A percentile compares a stretch with the other conserved stretches of the same genome.
Evolutionary conservation across 768 basidiomycete species (phyloP).

Genomic region (Fistulinella prunicolor): DNA sequence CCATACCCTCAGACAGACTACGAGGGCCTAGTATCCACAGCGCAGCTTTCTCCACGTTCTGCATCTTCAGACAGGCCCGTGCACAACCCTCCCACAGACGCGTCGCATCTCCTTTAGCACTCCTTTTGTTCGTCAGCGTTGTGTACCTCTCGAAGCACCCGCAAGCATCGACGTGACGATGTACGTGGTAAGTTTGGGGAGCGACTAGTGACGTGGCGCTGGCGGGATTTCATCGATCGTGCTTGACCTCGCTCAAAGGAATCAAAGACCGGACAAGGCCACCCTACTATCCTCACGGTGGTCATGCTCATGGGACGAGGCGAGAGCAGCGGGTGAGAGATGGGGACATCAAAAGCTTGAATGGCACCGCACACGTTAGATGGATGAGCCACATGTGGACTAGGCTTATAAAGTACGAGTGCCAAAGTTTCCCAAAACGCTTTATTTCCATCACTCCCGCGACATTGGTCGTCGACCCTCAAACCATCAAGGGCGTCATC

Average conservation of each 20-base stretch:
- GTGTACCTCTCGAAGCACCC: constrained; percentile 76
- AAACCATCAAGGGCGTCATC: too few relatives aligned
- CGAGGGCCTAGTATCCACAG: constrained; percentile 57
- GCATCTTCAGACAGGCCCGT: constrained; percentile 7
- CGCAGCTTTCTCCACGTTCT: constrained; percentile 32
- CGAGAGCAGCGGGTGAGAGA: constrained; percentile 27
- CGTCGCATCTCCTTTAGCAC: constrained; percentile 57
- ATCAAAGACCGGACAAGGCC: constrained; percentile 38
- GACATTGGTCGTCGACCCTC: too few relatives aligned
- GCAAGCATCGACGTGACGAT: constrained; percentile 71
- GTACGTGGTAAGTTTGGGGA: constrained; percentile 66
- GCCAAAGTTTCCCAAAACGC: too few relatives aligned
- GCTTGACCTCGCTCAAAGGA: constrained; percentile 38
- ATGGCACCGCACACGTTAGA: too few relatives aligned
- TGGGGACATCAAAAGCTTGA: constrained; percentile 20
- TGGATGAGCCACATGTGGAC: too few relatives aligned
- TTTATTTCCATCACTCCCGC: too few relatives aligned
- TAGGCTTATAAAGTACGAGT: too few relatives aligned
- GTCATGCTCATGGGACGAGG: background rate
- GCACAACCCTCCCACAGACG: constrained; percentile 3
- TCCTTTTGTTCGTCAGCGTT: constrained; percentile 78
- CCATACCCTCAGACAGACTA: too few relatives aligned
- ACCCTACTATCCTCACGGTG: constrained; percentile 7
- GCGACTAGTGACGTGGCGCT: constrained; percentile 53
- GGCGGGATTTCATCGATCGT: constrained; percentile 53